Percentiles rank a stretch among this genome's conserved stretches.
These are phyloP conservation scores for Colletotrichum sojae DNA, from an alignment of 2,329 filamentous ascomycete genomes.

Conservation along the genomic window DNA sequence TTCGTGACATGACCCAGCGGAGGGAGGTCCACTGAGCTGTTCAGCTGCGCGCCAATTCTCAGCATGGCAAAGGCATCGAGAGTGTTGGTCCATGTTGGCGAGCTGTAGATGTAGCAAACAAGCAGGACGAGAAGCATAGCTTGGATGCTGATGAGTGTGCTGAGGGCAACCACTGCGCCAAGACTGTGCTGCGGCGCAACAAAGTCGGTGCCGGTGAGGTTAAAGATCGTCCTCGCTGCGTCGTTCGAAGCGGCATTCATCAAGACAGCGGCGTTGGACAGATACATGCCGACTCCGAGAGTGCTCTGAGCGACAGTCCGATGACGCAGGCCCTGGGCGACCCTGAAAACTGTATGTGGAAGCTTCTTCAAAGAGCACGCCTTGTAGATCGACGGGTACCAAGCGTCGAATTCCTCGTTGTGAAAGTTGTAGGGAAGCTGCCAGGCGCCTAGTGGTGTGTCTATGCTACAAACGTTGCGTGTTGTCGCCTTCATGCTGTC, in stretches of 20 bases:
- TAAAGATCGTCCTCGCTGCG: constrained; percentile 37
- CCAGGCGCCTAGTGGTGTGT: constrained; percentile 28
- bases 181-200: constrained; percentile 12
- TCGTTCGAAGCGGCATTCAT: constrained; percentile 34
- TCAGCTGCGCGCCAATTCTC: constrained; percentile 29
- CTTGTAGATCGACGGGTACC: constrained; percentile 34
- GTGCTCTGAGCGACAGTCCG: constrained; percentile 34
- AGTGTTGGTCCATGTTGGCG: constrained; percentile 39
- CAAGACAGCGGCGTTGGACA: constrained; percentile 34
- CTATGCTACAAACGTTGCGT: constrained; percentile 26
- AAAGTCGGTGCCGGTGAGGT: constrained; percentile 28
- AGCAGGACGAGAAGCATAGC: constrained; percentile 27
- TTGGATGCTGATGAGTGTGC: constrained; percentile 33
- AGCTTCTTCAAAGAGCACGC: constrained; percentile 30
- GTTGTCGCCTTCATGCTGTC: not conserved
- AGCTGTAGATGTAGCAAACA: constrained; percentile 37
- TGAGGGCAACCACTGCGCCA: constrained; percentile 24
- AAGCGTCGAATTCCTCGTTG: constrained; percentile 34
- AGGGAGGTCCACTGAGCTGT: constrained; percentile 2
- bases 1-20: constrained; percentile 7
- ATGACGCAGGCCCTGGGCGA: constrained; percentile 29
- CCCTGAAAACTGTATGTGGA: constrained; percentile 31
- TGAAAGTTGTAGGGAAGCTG: constrained; percentile 35
- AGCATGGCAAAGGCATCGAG: constrained; percentile 38
- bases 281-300: constrained; percentile 39